Evolutionary conservation across 495 filamentous ascomycete species (phyloP), one percentile per base, ranked within the genome.

Genomic region (Diplogelasinospora grovesii): DNA sequence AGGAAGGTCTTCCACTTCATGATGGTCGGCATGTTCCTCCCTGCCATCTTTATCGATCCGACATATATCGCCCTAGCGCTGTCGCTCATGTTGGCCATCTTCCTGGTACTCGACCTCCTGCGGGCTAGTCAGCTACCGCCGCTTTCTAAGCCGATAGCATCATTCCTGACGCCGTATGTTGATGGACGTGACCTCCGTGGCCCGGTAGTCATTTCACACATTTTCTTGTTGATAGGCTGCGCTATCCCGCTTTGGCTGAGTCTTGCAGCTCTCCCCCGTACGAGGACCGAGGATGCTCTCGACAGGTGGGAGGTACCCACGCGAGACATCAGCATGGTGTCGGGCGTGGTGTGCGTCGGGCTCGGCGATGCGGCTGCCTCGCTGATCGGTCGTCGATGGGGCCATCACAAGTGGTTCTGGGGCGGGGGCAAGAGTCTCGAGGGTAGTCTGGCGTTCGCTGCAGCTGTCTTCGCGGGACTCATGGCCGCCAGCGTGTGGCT

Each of bases 1-100:
- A 79, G 92, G 25, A 99, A 99, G 62, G 84, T 99, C 8, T 99
- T 99, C 62, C 92, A 99, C 60, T 92, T 90, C 46, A 95, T 88
- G 79, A 95, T 96, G 78, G 89, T 97, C 24, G 74, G 79, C 28
- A 94, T 99, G 86, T 83, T 99, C 46, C 72, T 96, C 3, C 87
- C 92, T 8, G 77, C 85, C 2, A 81, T 80, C 2, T 93, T 81
- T 53, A 60, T 96, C 45, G 93, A 97, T 59, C 93, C 92, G 6
- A 60, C 78, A 13, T 97, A 88, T 55, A 77, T 79, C 31, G 77
- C 86, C 1, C 72, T 98, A 5, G 85, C 86, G 1, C 65, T 97
- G 30, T 69, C 69, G 1, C 63, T 95, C 19, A 75, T 86, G 11
- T 73, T 97, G 21, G 74, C 80, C 9, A 65, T 89, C 25, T 97